Conservation (phyloP, 208 protist species). For the Leishmania braziliensis region DNA sequence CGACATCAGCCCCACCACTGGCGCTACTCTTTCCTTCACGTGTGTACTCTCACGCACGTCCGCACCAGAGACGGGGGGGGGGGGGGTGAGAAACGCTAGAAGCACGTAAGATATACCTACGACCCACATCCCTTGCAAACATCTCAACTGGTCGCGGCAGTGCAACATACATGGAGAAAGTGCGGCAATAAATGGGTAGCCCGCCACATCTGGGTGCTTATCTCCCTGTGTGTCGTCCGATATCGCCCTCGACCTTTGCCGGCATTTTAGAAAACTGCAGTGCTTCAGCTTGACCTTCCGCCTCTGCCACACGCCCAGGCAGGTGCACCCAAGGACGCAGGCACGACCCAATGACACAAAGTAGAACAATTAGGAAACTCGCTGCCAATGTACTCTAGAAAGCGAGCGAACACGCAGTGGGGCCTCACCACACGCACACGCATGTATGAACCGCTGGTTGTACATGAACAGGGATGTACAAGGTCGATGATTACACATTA, state of each 20-base stretch:
- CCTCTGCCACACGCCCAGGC: background rate
- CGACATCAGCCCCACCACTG: too few relatives aligned
- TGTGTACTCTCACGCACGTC: background rate
- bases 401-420: background rate
- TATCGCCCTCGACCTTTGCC: background rate
- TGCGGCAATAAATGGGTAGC: background rate
- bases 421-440: background rate
- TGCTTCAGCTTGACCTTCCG: background rate
- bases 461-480: too few relatives aligned
- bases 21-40: background rate
- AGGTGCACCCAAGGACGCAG: background rate
- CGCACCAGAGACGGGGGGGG: background rate
- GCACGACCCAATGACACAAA: background rate
- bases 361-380: background rate
- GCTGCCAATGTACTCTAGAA: background rate
- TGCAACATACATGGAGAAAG: background rate
- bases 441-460: too few relatives aligned
- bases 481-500: background rate
- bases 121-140: background rate
- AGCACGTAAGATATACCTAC: background rate
- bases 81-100: background rate
- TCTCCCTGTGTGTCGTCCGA: background rate
- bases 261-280: background rate
- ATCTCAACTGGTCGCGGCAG: background rate
- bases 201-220: background rate